These are phyloP conservation scores for Coprinellus aureogranulatus DNA, from an alignment of 768 basidiomycete genomes.

Conservation along the genomic window DNA sequence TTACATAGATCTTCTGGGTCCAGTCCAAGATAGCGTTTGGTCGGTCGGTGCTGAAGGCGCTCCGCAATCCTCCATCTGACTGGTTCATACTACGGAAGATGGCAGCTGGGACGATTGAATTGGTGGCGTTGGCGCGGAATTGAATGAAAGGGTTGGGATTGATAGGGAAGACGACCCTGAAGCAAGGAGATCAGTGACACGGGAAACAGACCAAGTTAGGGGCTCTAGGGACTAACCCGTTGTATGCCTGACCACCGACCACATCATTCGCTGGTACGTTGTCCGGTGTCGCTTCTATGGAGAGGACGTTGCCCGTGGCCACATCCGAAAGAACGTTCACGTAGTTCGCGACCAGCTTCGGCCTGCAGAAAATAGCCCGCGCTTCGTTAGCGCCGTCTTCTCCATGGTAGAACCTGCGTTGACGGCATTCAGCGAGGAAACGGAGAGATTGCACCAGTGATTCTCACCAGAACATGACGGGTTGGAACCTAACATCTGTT, in stretches of 20 bases:
- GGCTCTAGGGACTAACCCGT: constrained; percentile 47
- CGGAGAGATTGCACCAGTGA: background rate
- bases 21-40: constrained; percentile 51
- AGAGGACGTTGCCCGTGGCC: background rate
- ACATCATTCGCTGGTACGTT: constrained; percentile 20
- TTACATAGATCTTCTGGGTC: constrained; percentile 51
- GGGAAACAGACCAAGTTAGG: background rate
- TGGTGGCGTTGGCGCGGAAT: constrained; percentile 49
- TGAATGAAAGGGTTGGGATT: constrained; percentile 44
- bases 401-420: constrained; percentile 39
- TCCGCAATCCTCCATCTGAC: constrained; percentile 35
- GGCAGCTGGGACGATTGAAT: constrained; percentile 56
- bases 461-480: constrained; percentile 66
- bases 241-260: constrained; percentile 49
- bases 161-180: constrained; percentile 43
- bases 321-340: background rate
- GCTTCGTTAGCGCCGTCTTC: constrained; percentile 36
- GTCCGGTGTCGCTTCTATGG: background rate
- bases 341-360: constrained; percentile 34
- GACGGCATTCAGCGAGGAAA: background rate
- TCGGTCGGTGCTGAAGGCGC: constrained; percentile 40
- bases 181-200: background rate
- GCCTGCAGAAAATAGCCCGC: constrained; percentile 56
- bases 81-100: constrained; percentile 54
- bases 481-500: constrained; percentile 36